A percentile compares a stretch with the other conserved stretches of the same genome.
Conservation (phyloP, 331 rosid genomes). For the Cucumis variabilis region DNA sequence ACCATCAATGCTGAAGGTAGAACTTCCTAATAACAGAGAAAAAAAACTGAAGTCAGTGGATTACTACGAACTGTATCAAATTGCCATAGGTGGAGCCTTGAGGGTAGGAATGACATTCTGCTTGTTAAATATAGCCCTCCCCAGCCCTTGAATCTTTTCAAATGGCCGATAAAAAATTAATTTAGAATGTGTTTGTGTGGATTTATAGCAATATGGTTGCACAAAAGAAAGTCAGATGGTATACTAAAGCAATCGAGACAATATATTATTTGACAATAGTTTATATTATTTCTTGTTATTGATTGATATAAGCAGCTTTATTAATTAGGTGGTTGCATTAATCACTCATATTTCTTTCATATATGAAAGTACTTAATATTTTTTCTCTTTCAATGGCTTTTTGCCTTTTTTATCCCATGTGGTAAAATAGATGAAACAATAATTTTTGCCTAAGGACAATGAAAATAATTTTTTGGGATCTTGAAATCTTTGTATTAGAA, state of each 20-base stretch:
- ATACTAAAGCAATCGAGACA: conserved; percentile 20
- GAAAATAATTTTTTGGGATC: too few species aligned
- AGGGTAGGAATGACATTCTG: conserved; percentile 18
- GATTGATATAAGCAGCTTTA: conserved; percentile 16
- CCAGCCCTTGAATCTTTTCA: conserved; percentile 25
- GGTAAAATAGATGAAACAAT: background rate
- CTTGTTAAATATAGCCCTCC: conserved; percentile 30
- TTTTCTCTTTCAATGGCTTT: background rate
- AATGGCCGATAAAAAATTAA: conserved; percentile 28
- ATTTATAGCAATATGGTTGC: conserved; percentile 19
- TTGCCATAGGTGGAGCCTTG: conserved; percentile 10
- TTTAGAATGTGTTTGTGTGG: conserved; percentile 5
- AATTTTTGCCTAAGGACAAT: too few species aligned
- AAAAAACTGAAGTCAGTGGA: conserved; percentile 8
- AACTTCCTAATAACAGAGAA: conserved; percentile 5
- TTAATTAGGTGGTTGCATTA: background rate
- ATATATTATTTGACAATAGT: background rate
- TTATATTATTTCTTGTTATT: background rate
- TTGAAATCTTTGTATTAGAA: too few species aligned
- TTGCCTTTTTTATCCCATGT: background rate
- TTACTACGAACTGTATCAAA: background rate
- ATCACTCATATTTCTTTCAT: background rate
- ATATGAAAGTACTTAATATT: background rate
- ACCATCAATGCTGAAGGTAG: conserved; percentile 22
- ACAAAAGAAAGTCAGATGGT: conserved; percentile 25